phyloP scores from a whole-genome alignment of 1,139 yeast species.

The Blastobotrys indianensis region DNA sequence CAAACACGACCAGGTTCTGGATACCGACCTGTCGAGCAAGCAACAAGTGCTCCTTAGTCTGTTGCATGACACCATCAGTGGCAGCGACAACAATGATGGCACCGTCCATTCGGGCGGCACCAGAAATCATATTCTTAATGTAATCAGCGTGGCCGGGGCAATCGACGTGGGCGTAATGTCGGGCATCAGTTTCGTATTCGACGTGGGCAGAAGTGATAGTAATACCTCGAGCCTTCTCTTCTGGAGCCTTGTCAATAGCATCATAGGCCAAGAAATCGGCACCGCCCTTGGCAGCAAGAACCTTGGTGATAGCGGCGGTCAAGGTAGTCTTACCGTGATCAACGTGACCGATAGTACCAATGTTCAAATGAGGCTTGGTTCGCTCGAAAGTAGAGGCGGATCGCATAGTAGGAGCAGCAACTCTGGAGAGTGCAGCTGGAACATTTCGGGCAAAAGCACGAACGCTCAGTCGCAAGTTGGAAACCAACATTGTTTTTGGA shows the following conservation, averaged over 20 bases:
- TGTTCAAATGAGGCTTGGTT: constrained; percentile 84
- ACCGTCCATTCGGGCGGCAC: constrained; percentile 99
- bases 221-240: constrained; percentile 99
- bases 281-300: constrained; percentile 80
- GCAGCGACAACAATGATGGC: constrained; percentile 99
- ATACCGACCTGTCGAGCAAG: constrained; percentile 99
- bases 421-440: constrained; percentile 6
- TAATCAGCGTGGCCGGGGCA: constrained; percentile 99
- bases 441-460: constrained; percentile 7
- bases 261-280: constrained; percentile 90
- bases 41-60: constrained; percentile 96
- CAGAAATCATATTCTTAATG: constrained; percentile 98
- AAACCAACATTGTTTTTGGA: constrained; percentile 2
- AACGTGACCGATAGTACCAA: constrained; percentile 95
- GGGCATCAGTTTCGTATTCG: constrained; percentile 73
- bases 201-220: constrained; percentile 97
- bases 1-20: constrained; percentile 93
- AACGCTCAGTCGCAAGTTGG: constrained; percentile 7
- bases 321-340: constrained; percentile 98
- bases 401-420: constrained; percentile 16
- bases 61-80: constrained; percentile 99
- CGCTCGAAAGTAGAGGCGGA: constrained; percentile 28
- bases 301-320: constrained; percentile 98
- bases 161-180: constrained; percentile 96
- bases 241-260: constrained; percentile 96